phyloP scores from a whole-genome alignment of 352 stramenopile genomes.

The Albugo laibachii region DNA sequence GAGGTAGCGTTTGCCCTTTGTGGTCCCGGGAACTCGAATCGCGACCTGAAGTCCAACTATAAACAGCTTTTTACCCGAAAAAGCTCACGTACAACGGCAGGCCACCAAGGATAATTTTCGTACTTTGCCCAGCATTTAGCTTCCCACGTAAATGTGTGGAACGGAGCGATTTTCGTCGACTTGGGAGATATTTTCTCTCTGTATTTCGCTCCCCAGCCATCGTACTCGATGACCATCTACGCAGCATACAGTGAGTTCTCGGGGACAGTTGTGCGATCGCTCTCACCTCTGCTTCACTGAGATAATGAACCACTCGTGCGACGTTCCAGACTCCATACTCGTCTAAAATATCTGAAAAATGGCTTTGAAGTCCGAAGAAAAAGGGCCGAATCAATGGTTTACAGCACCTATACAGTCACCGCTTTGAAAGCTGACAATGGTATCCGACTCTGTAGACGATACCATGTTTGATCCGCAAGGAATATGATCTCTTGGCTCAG shows the following conservation, averaged over 20 bases:
- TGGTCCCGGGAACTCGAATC: slow-evolving; percentile 29
- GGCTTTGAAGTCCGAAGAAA: too few species aligned
- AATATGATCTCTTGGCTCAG: slow-evolving; percentile 3
- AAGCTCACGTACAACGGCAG: slow-evolving; percentile 25
- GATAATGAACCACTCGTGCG: slow-evolving; percentile 19
- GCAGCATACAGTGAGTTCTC: neutral
- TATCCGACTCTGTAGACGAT: too few species aligned
- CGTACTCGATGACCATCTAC: slow-evolving; percentile 47
- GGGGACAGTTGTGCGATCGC: neutral
- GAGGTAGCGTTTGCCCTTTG: slow-evolving; percentile 18
- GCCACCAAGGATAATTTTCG: slow-evolving; percentile 58
- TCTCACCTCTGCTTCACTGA: neutral
- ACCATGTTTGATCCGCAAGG: slow-evolving; percentile 21
- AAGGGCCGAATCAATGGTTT: too few species aligned
- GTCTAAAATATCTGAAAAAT: slow-evolving; percentile 31
- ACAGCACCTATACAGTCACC: too few species aligned
- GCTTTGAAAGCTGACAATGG: too few species aligned
- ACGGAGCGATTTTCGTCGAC: slow-evolving; percentile 37
- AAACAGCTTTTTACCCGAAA: neutral
- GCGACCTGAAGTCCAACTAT: slow-evolving; percentile 18
- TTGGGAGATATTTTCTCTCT: slow-evolving; percentile 38
- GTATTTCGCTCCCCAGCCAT: slow-evolving; percentile 33
- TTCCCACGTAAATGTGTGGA: slow-evolving; percentile 53
- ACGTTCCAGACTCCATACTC: slow-evolving; percentile 46
- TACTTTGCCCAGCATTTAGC: slow-evolving; percentile 74